Percentiles rank a stretch among this genome's conserved stretches.
phyloP scores from a whole-genome alignment of 306 rosid species.

The Glycine soja region DNA sequence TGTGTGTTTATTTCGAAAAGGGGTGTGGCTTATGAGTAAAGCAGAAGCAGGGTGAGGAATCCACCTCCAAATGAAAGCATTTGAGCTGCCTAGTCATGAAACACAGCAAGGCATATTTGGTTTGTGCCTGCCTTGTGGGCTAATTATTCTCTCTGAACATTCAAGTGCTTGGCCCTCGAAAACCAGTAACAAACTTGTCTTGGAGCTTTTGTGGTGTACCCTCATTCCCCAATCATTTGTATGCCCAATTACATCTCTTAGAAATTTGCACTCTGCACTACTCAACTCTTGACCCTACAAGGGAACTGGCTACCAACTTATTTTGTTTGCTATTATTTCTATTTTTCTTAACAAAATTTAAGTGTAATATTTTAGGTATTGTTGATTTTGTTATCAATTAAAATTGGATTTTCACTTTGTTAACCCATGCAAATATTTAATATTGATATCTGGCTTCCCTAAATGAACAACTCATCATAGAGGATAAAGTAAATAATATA shows the following conservation, averaged over 20 bases:
- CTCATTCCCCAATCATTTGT: conserved; percentile 39
- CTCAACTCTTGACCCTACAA: conserved; percentile 8
- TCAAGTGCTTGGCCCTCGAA: background rate
- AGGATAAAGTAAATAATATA: too few species aligned
- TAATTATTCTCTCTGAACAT: conserved; percentile 10
- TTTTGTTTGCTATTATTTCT: background rate
- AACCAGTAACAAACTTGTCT: conserved; percentile 20
- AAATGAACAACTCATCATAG: too few species aligned
- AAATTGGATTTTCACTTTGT: background rate
- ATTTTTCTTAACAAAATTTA: background rate
- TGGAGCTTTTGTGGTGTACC: conserved; percentile 26
- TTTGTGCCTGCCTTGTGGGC: conserved; percentile 23
- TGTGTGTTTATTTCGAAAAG: conserved; percentile 20
- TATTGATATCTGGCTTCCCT: too few species aligned
- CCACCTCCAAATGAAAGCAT: background rate
- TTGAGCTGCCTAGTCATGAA: background rate
- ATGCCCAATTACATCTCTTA: background rate
- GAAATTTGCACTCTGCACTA: background rate
- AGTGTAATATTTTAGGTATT: background rate
- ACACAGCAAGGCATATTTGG: conserved; percentile 1
- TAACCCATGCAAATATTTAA: background rate
- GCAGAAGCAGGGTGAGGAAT: conserved; percentile 8
- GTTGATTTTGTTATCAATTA: background rate
- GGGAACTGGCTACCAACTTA: background rate
- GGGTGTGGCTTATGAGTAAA: conserved; percentile 22